A percentile compares a stretch with the other conserved stretches of the same genome.
phyloP scores from a whole-genome alignment of 192 early-diverging fungal genomes.

The Glomus cerebriforme region DNA sequence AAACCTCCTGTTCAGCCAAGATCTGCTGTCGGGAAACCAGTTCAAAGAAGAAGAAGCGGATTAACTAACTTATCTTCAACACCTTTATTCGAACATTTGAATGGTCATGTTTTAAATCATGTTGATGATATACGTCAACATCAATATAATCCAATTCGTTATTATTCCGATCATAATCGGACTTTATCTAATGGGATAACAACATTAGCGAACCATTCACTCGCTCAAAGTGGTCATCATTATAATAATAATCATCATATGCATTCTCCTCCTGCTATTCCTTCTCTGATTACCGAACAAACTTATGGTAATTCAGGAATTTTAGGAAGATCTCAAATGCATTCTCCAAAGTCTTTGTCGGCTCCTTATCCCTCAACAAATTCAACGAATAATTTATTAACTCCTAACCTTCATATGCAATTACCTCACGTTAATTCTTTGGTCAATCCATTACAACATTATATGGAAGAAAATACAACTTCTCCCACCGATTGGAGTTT shows the following conservation, averaged over 20 bases:
- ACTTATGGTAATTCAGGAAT: neutral
- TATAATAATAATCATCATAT: constrained; percentile 1
- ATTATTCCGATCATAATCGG: constrained; percentile 8
- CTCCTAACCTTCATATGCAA: constrained; percentile 5
- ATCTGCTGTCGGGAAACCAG: neutral
- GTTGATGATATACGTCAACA: neutral
- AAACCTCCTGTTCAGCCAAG: neutral
- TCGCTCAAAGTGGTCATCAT: neutral
- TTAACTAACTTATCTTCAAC: neutral
- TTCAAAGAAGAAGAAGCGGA: neutral
- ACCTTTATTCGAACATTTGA: neutral
- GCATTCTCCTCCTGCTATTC: constrained; percentile 5
- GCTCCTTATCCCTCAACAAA: constrained; percentile 1
- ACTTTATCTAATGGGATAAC: neutral
- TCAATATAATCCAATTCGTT: neutral
- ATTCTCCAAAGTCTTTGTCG: neutral
- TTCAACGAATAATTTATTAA: neutral
- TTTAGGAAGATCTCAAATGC: constrained; percentile 1
- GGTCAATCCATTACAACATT: neutral
- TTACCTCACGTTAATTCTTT: constrained; percentile 13
- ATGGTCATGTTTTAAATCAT: neutral
- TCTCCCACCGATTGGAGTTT: neutral
- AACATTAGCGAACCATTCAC: neutral
- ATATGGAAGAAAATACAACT: neutral
- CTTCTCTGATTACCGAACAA: neutral